phyloP scores from a whole-genome alignment of 106 monocot genomes.

The Dendrobium nobile region DNA sequence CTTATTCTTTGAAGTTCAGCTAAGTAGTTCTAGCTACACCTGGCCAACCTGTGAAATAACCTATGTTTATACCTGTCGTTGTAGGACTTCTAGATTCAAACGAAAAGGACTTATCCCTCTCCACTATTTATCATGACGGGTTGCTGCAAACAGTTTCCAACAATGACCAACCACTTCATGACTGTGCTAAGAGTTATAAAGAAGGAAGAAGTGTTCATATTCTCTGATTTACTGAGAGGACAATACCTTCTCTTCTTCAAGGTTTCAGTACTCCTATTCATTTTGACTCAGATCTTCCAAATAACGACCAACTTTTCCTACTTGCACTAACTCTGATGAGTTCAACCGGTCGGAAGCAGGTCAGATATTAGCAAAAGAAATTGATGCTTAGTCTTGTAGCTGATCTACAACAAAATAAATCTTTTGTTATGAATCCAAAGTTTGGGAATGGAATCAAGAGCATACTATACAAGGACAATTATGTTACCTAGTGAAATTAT shows the following conservation, averaged over 20 bases:
- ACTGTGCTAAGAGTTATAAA: constrained; percentile 74
- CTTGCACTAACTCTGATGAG: constrained; percentile 93
- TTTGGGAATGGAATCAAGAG: constrained; percentile 77
- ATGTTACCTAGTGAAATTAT: constrained; percentile 75
- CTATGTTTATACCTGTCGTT: constrained; percentile 89
- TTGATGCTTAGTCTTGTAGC: constrained; percentile 81
- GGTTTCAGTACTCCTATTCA: constrained; percentile 91
- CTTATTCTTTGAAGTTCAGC: constrained; percentile 88
- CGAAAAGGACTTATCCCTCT: constrained; percentile 81
- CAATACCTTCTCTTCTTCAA: constrained; percentile 78
- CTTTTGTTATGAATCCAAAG: constrained; percentile 58
- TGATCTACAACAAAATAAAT: constrained; percentile 71
- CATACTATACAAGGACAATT: constrained; percentile 72
- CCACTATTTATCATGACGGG: constrained; percentile 66
- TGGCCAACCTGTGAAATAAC: constrained; percentile 81
- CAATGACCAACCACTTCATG: constrained; percentile 38
- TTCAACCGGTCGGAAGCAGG: constrained; percentile 98
- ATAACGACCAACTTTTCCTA: constrained; percentile 76
- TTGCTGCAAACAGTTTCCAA: constrained; percentile 35
- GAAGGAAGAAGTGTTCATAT: constrained; percentile 94
- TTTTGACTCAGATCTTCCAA: constrained; percentile 88
- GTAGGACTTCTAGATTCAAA: constrained; percentile 73
- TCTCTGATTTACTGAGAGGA: constrained; percentile 67
- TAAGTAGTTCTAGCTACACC: constrained; percentile 91
- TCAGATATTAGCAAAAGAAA: constrained; percentile 74